Conservation (phyloP, 1,284 basidiomycete species). For the Ustilago xerochloae region DNA sequence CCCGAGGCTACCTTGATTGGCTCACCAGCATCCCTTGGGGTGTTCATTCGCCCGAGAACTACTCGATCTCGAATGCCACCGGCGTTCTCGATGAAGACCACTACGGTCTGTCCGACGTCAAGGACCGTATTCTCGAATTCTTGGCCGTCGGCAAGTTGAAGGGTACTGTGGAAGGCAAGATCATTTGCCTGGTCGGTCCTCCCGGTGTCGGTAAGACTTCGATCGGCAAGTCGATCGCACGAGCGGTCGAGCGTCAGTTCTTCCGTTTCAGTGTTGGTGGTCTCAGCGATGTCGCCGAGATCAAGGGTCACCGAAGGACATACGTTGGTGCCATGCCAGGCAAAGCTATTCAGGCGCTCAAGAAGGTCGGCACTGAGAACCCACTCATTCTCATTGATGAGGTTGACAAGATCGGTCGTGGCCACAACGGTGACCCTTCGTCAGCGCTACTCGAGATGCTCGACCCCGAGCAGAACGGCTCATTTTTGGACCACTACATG, state of each 20-base stretch:
- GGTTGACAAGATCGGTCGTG: slow-evolving; percentile 96
- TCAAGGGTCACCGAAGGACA: slow-evolving; percentile 96
- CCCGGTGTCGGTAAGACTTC: slow-evolving; percentile 97
- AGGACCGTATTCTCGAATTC: slow-evolving; percentile 97
- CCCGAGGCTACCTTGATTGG: slow-evolving; percentile 70
- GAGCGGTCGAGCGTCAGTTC: slow-evolving; percentile 85
- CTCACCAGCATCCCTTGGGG: slow-evolving; percentile 93
- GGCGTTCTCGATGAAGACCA: slow-evolving; percentile 93
- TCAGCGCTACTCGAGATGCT: slow-evolving; percentile 96
- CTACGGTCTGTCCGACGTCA: slow-evolving; percentile 92
- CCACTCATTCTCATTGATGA: slow-evolving; percentile 92
- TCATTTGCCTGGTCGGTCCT: slow-evolving; percentile 94
- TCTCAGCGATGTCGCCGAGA: slow-evolving; percentile 96
- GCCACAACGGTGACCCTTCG: slow-evolving; percentile 93
- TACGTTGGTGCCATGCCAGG: slow-evolving; percentile 92
- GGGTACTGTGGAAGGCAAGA: slow-evolving; percentile 97
- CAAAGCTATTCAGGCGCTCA: slow-evolving; percentile 97
- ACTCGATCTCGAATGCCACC: slow-evolving; percentile 85
- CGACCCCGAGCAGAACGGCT: slow-evolving; percentile 96
- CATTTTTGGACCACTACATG: slow-evolving; percentile 97
- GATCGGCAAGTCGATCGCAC: slow-evolving; percentile 86
- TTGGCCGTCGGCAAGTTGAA: slow-evolving; percentile 95
- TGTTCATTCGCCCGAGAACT: slow-evolving; percentile 92
- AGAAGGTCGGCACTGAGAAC: slow-evolving; percentile 96
- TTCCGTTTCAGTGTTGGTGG: slow-evolving; percentile 98